phyloP scores from a whole-genome alignment of 768 basidiomycete species.

The Phylloporus sp. region DNA sequence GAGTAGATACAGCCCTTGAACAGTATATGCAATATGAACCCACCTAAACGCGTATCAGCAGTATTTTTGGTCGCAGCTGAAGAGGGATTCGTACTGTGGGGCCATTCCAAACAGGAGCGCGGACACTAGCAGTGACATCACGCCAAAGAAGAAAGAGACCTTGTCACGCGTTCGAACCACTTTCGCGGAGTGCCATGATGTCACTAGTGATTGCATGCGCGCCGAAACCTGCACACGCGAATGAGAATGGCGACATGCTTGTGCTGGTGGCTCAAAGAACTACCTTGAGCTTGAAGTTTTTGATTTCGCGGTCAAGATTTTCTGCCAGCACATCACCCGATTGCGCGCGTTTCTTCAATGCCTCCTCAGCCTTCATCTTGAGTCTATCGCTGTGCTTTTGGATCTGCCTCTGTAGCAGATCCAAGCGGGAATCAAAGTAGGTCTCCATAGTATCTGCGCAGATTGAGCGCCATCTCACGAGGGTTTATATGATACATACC shows the following conservation, averaged over 20 bases:
- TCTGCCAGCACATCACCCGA: conserved; percentile 65
- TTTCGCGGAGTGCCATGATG: conserved; percentile 92
- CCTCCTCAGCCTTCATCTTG: conserved; percentile 77
- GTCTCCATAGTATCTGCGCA: conserved; percentile 86
- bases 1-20: conserved; percentile 72
- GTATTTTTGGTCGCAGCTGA: not conserved
- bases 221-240: conserved; percentile 56
- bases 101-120: conserved; percentile 85
- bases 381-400: conserved; percentile 84
- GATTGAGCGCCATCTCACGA: not conserved
- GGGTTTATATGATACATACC: conserved; percentile 44
- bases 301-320: conserved; percentile 83
- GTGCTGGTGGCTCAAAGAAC: conserved; percentile 1
- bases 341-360: conserved; percentile 57
- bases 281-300: conserved; percentile 84
- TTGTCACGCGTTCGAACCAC: conserved; percentile 80
- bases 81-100: conserved; percentile 59
- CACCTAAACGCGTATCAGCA: conserved; percentile 48
- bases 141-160: conserved; percentile 89
- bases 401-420: conserved; percentile 76
- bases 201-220: conserved; percentile 72
- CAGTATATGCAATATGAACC: conserved; percentile 84
- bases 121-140: conserved; percentile 82
- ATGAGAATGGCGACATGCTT: conserved; percentile 3
- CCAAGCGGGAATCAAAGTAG: conserved; percentile 88